Percentiles rank a stretch among this genome's conserved stretches.
phyloP scores from a whole-genome alignment of 345 rosid genomes.

The Rhodomyrtus tomentosa region DNA sequence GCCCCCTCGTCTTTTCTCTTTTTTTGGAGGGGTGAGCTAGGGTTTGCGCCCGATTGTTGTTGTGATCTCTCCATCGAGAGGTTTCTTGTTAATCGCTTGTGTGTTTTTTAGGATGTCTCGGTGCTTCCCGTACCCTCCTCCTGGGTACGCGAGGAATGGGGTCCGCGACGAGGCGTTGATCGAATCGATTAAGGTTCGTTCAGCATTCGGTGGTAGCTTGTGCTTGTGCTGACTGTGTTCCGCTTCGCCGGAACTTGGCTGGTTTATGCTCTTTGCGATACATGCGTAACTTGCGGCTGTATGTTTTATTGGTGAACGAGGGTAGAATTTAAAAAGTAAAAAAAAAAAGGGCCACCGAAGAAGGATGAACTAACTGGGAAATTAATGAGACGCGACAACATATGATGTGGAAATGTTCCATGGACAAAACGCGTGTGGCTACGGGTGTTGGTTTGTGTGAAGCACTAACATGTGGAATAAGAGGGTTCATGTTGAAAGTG shows the following conservation, averaged over 20 bases:
- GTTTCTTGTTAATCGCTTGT: not conserved
- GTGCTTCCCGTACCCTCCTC: slow-evolving; percentile 24
- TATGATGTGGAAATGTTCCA: not conserved
- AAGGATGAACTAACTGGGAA: not conserved
- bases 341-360: not conserved
- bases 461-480: not conserved
- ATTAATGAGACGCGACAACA: not conserved
- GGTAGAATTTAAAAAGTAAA: not conserved
- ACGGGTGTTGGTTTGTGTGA: not conserved
- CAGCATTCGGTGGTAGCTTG: not conserved
- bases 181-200: slow-evolving; percentile 32
- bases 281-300: not conserved
- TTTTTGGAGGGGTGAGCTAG: not conserved
- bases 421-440: not conserved
- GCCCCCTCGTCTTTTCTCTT: not conserved
- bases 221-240: not conserved
- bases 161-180: slow-evolving; percentile 24
- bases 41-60: not conserved
- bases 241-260: not conserved
- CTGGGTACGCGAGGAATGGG: slow-evolving; percentile 20
- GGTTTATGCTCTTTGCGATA: not conserved
- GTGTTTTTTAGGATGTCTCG: slow-evolving; percentile 15
- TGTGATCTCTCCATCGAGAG: not conserved
- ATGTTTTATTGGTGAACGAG: not conserved
- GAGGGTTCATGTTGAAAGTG: not conserved